Percentiles rank a stretch among this genome's conserved stretches.
Conservation (phyloP, 441 rosid genomes). For the Arabidopsis hybrid region DNA sequence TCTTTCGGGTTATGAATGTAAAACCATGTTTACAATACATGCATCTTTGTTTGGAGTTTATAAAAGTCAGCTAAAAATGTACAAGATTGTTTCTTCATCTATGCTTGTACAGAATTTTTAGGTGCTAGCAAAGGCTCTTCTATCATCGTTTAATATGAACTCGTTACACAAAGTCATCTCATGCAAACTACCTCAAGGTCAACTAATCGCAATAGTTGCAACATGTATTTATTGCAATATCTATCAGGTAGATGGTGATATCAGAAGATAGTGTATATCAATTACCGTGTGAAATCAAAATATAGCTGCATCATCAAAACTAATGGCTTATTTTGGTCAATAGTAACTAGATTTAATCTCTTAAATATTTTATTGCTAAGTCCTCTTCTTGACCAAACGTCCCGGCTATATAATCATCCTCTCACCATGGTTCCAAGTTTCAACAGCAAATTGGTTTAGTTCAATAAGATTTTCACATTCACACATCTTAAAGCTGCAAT, state of each 20-base stretch:
- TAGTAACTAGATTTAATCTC: conserved; percentile 22
- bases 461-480: conserved; percentile 6
- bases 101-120: conserved; percentile 3
- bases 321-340: conserved; percentile 38
- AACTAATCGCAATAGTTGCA: conserved; percentile 20
- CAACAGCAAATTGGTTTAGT: conserved; percentile 4
- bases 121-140: conserved; percentile 29
- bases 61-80: too few relatives aligned
- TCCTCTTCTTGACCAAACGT: conserved; percentile 31
- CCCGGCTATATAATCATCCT: conserved; percentile 29
- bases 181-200: conserved; percentile 16
- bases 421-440: conserved; percentile 13
- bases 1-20: too few relatives aligned
- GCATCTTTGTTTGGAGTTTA: too few relatives aligned
- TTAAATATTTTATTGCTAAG: conserved; percentile 20
- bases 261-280: not conserved
- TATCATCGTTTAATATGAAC: conserved; percentile 1
- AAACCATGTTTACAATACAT: too few relatives aligned
- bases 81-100: conserved; percentile 14
- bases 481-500: conserved; percentile 18
- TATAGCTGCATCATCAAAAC: conserved; percentile 25
- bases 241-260: not conserved
- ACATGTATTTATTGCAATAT: conserved; percentile 13
- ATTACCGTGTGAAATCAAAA: conserved; percentile 29
- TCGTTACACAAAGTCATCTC: conserved; percentile 8